These are phyloP conservation scores for Ogataea pilisensis DNA, from an alignment of 805 yeast species.

Conservation along the genomic window DNA sequence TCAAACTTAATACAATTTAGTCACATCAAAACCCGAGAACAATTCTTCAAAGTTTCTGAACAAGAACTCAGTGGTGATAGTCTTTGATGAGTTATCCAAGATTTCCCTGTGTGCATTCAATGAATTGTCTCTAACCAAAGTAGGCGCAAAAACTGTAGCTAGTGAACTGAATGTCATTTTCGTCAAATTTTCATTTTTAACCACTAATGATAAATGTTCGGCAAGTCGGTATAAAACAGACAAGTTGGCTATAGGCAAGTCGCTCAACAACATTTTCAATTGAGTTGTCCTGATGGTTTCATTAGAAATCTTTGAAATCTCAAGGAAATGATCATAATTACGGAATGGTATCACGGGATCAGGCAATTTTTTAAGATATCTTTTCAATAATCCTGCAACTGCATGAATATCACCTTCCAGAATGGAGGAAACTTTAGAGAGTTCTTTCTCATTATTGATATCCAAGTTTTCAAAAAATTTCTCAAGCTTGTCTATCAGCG, in stretches of 20 bases:
- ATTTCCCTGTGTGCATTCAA: conserved; percentile 76
- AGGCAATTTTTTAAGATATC: conserved; percentile 80
- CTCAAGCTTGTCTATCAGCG: conserved; percentile 49
- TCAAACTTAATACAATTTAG: too few species aligned
- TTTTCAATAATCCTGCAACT: conserved; percentile 78
- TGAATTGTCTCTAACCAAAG: conserved; percentile 64
- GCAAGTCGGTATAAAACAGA: conserved; percentile 52
- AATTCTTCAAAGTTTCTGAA: conserved; percentile 43
- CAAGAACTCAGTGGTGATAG: conserved; percentile 72
- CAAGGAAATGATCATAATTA: conserved; percentile 63
- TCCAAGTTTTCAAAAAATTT: conserved; percentile 31
- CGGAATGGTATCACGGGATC: conserved; percentile 77
- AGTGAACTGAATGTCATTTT: conserved; percentile 82
- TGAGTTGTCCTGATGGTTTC: conserved; percentile 34
- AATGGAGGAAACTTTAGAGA: conserved; percentile 15
- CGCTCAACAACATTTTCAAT: conserved; percentile 41
- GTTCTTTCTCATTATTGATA: conserved; percentile 31
- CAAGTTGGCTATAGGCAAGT: conserved; percentile 66
- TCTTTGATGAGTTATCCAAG: conserved; percentile 76
- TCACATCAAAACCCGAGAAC: conserved; percentile 12
- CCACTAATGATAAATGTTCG: conserved; percentile 62
- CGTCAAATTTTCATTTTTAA: conserved; percentile 49
- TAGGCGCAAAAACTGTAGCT: conserved; percentile 93
- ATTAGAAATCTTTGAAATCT: conserved; percentile 37
- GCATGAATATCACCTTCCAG: conserved; percentile 70